Percentiles rank a stretch among this genome's conserved stretches.
Evolutionary conservation across 1,284 basidiomycete genomes (phyloP).

Genomic region (Puccinia triticina): DNA sequence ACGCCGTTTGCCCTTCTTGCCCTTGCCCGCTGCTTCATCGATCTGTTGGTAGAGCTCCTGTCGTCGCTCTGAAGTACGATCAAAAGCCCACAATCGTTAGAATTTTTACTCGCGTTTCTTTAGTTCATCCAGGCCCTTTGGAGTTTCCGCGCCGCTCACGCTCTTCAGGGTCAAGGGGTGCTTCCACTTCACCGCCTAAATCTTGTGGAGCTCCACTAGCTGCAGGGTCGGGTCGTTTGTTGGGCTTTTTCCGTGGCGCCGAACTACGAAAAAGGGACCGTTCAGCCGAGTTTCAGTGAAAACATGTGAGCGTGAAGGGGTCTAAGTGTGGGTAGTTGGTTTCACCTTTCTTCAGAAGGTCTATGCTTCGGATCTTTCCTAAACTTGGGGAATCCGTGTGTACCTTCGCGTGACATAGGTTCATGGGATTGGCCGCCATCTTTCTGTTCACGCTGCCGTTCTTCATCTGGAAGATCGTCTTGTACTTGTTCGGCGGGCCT

Average conservation of each 20-base stretch:
- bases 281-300: background rate
- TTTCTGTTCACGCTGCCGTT: background rate
- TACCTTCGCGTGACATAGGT: background rate
- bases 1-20: constrained; percentile 40
- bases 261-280: constrained; percentile 1
- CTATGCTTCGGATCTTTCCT: background rate
- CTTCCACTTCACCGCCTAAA: background rate
- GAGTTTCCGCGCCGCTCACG: constrained; percentile 8
- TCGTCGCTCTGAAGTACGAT: constrained; percentile 53
- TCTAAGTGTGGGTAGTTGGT: background rate
- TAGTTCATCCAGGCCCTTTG: too few species aligned
- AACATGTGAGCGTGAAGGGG: background rate
- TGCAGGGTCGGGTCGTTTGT: background rate
- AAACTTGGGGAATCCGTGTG: constrained; percentile 19
- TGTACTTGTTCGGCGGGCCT: background rate
- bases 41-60: constrained; percentile 43
- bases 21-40: constrained; percentile 47
- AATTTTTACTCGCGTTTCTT: background rate
- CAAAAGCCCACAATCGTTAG: constrained; percentile 56
- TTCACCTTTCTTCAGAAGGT: constrained; percentile 3
- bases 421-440: background rate
- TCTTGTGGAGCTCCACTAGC: background rate
- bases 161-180: constrained; percentile 28
- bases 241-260: constrained; percentile 14
- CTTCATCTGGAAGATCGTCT: background rate